Evolutionary conservation across 352 stramenopile species (phyloP), one percentile per base, ranked within the genome.

Genomic region (Pythium diclinum): DNA sequence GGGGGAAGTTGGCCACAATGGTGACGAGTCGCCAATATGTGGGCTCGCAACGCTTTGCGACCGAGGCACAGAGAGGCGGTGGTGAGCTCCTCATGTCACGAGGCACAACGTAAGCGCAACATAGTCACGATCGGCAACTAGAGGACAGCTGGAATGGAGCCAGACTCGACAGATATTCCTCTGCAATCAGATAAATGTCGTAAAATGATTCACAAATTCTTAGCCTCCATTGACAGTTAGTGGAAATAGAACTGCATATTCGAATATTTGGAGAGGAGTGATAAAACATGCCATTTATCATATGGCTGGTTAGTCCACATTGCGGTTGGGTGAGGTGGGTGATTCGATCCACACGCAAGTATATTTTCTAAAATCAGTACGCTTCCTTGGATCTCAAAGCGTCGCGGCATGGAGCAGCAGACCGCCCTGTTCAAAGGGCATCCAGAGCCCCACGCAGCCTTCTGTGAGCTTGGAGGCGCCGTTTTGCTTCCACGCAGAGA

Each of bases 381-480:
- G 23, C 23, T 5, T 23, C 14, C 17, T 10, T 5, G 3, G 40
- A 48, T 48, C 40, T 48, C 40, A 49, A 30, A 57, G 46, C 30
- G 46, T 57, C 21, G 47, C 42, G 7, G 46, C 30, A 25, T 57
- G 46, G 23, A 63, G 33, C 32, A 63, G 49, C 16, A 63, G 34
- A 11, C 40, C 25, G 17, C 56, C 56, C 17, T 61, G 56, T 28
- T 61, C 33, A 25, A 61, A 62, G 23, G 42, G 56, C 56, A 62
- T 62, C 40, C 40, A 62, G 7, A 54, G 56, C 30, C 56, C 56
- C 33, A 49, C 16, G 25, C 40, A 62, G 56, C 42, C 56, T 6
- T 57, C 47, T 7, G 30, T 48, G n/a, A 57, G 32, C 32, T 7
- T 23, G 21, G 11, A 9, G 1, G 58, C 40, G 13, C 46, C 58